Base-by-base conservation (phyloP, 2,329 filamentous ascomycete species). In the Pyrenochaeta sp. region DNA sequence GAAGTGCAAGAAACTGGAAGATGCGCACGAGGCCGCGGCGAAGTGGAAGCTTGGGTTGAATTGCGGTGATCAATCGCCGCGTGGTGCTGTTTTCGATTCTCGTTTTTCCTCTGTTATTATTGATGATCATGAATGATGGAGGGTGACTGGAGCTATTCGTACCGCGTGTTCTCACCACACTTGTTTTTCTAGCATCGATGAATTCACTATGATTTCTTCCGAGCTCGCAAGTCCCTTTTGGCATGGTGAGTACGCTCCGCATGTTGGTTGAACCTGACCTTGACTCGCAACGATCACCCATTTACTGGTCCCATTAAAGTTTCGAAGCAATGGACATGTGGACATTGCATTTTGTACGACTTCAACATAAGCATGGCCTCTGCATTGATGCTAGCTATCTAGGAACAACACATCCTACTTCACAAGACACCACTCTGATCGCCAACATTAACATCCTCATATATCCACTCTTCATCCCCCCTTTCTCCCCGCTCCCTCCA, bases 381-480 rank as follows among this genome's bases (percentile, higher is more conserved):
- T 19, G 19, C 19, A 19, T 19, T 19, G 19, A 19, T 19, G 19
- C 19, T 19, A 19, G 19, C 19, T 19, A 19, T 19, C 19, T 19
- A 19, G 19, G 1, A 19, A 19, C 19, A 19, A 19, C 19, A 32
- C 30, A 32, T 32, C 30, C 30, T 32, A 32, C 30, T 22, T 42
- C 15, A 19, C 5, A 4, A 19, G n/a, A 19, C 39, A 9, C 7
- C 22, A 9, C 10, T 25, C 27, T 30, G 28, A 30, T 2, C 9
- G 5, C 9, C 28, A 5, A 46, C 28, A 32, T 48, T 19, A 10
- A 30, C 34, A 37, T 62, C 61, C 12, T 52, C 39, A 9, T 63
- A 55, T 63, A 69, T 62, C 64, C 67, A 67, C 30, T 34, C 30
- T 2, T 58, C 52, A 6, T 34, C 54, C 0, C 46, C 47, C 1